phyloP scores from a whole-genome alignment of 352 stramenopile species.

The Pythium sukuiense region DNA sequence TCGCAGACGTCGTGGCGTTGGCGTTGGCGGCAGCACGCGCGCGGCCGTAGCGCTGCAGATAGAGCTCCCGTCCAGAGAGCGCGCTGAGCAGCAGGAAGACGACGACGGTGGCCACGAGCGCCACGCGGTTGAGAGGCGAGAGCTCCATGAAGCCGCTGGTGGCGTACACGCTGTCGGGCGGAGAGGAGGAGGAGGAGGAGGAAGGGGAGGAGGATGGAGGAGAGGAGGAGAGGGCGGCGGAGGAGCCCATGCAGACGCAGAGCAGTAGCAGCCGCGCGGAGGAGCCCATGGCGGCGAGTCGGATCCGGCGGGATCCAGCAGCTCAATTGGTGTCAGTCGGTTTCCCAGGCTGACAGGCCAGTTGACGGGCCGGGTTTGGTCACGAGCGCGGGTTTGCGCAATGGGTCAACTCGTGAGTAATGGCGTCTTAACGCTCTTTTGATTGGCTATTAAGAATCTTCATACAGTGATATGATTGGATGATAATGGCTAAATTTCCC shows the following conservation, averaged over 20 bases:
- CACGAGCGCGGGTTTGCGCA: background rate
- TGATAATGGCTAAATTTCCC: background rate
- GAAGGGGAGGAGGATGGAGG: background rate
- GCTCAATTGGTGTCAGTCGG: background rate
- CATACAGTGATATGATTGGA: background rate
- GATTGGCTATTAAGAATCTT: background rate
- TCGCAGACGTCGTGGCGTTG: background rate
- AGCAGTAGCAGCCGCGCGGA: constrained; percentile 3
- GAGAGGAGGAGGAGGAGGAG: background rate
- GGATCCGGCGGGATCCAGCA: background rate
- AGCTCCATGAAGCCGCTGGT: constrained; percentile 35
- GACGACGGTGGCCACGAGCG: constrained; percentile 54
- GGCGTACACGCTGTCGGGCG: constrained; percentile 24
- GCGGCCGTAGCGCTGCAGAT: constrained; percentile 38
- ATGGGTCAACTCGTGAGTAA: constrained; percentile 2
- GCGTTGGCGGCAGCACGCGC: constrained; percentile 5
- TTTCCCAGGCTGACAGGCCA: background rate
- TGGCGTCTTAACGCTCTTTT: background rate
- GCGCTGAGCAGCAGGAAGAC: constrained; percentile 62
- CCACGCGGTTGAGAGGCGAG: constrained; percentile 42
- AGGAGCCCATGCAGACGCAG: background rate
- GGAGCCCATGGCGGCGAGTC: background rate
- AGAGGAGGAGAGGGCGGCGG: background rate
- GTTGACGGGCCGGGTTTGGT: constrained; percentile 2
- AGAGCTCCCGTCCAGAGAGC: constrained; percentile 59